Conservation (phyloP, 305 asterid genomes). For the Fraxinus platypoda region DNA sequence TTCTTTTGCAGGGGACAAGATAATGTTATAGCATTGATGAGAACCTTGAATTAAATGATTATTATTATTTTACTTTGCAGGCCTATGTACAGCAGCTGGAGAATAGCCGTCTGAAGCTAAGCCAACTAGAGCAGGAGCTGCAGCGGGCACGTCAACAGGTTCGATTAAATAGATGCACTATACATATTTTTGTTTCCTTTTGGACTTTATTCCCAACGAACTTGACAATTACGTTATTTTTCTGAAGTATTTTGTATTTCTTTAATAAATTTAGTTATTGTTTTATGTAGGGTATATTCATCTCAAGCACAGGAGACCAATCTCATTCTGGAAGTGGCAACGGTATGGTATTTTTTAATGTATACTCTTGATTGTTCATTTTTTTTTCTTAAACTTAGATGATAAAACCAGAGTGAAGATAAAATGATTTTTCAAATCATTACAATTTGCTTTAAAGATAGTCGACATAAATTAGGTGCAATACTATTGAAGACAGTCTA, state of each 20-base stretch:
- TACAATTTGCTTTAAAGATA: background rate
- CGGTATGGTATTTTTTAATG: slow-evolving; percentile 42
- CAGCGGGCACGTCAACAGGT: slow-evolving; percentile 87
- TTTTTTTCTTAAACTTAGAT: background rate
- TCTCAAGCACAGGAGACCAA: slow-evolving; percentile 76
- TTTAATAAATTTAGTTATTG: slow-evolving; percentile 5
- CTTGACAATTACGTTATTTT: background rate
- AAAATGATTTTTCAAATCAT: background rate
- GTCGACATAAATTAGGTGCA: background rate
- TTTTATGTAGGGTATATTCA: slow-evolving; percentile 51
- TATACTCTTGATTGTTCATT: background rate
- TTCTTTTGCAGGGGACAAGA: background rate
- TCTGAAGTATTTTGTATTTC: background rate
- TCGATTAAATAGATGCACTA: background rate
- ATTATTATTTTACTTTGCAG: slow-evolving; percentile 35
- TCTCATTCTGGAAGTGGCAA: slow-evolving; percentile 59
- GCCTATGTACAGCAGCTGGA: slow-evolving; percentile 96
- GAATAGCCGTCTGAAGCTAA: slow-evolving; percentile 84
- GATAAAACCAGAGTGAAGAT: background rate
- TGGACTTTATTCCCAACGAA: background rate
- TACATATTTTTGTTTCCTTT: background rate
- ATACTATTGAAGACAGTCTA: background rate
- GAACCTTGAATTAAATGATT: background rate
- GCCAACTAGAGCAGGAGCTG: slow-evolving; percentile 91
- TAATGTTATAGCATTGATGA: background rate